Percentiles rank a stretch among this genome's conserved stretches.
phyloP scores from a whole-genome alignment of 495 filamentous ascomycete species.

The Hypoxylon fuscum region DNA sequence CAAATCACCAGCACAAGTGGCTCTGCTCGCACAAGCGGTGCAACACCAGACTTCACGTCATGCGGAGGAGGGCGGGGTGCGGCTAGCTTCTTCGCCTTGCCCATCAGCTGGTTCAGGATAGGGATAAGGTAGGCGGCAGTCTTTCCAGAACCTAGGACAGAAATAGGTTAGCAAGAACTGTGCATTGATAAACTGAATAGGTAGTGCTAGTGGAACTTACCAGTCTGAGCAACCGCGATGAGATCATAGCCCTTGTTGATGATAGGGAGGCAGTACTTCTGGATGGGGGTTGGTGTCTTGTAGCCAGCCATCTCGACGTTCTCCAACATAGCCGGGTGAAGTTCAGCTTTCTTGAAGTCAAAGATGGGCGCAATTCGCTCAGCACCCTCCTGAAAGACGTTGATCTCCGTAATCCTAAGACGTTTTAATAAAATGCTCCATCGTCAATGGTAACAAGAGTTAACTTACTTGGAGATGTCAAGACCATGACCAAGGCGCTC shows the following conservation, averaged over 20 bases:
- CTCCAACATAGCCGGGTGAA: slow-evolving; percentile 83
- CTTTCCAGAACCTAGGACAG: slow-evolving; percentile 83
- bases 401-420: slow-evolving; percentile 63
- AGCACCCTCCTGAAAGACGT: slow-evolving; percentile 67
- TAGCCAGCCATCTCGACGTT: slow-evolving; percentile 77
- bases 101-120: slow-evolving; percentile 89
- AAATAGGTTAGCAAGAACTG: slow-evolving; percentile 6
- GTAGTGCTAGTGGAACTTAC: slow-evolving; percentile 60
- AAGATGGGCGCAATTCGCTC: slow-evolving; percentile 62
- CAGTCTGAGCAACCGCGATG: slow-evolving; percentile 90
- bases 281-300: slow-evolving; percentile 80
- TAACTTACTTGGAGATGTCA: slow-evolving; percentile 58
- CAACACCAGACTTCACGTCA: slow-evolving; percentile 49
- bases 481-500: slow-evolving; percentile 50
- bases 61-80: slow-evolving; percentile 74
- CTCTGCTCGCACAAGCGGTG: slow-evolving; percentile 71
- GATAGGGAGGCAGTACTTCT: slow-evolving; percentile 82
- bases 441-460: not conserved
- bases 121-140: slow-evolving; percentile 93
- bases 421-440: not conserved
- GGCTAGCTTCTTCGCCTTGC: slow-evolving; percentile 85
- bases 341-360: slow-evolving; percentile 76
- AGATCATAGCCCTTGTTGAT: slow-evolving; percentile 77
- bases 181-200: not conserved
- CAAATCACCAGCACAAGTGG: slow-evolving; percentile 86